Percentiles rank a stretch among this genome's conserved stretches.
phyloP scores from a whole-genome alignment of 2,329 filamentous ascomycete species.

The Myriosclerotinia curreyana region DNA sequence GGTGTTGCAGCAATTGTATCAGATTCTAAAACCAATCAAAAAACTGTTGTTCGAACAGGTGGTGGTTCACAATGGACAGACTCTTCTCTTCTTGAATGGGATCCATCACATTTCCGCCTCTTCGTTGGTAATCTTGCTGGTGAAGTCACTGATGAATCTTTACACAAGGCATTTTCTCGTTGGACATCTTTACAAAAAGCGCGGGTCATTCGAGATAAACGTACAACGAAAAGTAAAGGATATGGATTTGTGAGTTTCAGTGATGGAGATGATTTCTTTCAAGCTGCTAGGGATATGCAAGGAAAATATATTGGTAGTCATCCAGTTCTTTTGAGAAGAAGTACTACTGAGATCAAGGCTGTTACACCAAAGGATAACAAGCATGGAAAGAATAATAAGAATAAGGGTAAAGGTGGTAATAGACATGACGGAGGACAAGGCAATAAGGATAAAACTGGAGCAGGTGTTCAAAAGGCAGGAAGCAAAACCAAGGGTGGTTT shows the following conservation, averaged over 20 bases:
- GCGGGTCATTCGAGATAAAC: conserved; percentile 90
- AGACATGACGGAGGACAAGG: conserved; percentile 40
- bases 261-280: conserved; percentile 94
- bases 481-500: conserved; percentile 67
- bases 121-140: conserved; percentile 97
- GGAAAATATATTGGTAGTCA: conserved; percentile 99
- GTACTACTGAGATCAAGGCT: conserved; percentile 86
- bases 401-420: conserved; percentile 42
- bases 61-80: conserved; percentile 94
- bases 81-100: conserved; percentile 86
- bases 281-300: conserved; percentile 96
- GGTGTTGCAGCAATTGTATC: conserved; percentile 44
- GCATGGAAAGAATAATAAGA: conserved; percentile 42
- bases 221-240: conserved; percentile 92
- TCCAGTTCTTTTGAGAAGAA: conserved; percentile 81
- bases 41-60: conserved; percentile 84
- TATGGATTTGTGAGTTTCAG: conserved; percentile 96
- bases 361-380: conserved; percentile 64
- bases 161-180: conserved; percentile 87
- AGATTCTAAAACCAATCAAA: conserved; percentile 58
- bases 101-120: conserved; percentile 87
- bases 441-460: conserved; percentile 43
- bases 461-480: conserved; percentile 59
- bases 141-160: conserved; percentile 93
- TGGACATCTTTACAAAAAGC: conserved; percentile 90